Percentiles rank a stretch among this genome's conserved stretches.
Conservation (phyloP, 2,329 filamentous ascomycete genomes). For the Colletotrichum trifolii region DNA sequence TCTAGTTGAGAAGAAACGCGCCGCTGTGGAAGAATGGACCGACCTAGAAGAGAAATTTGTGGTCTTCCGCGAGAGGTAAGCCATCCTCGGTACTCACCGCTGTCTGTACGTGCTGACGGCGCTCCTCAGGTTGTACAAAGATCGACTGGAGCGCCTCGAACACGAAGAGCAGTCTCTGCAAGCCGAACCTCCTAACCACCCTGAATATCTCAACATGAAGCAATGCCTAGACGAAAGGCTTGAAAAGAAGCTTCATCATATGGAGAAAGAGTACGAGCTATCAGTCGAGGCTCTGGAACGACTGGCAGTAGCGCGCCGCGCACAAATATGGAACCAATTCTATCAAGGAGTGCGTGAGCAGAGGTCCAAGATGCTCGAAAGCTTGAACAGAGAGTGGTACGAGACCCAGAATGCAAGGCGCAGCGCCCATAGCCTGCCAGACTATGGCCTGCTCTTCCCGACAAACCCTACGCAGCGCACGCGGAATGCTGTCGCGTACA, state of each 20-base stretch:
- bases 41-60: slow-evolving; percentile 90
- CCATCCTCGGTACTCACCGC: not conserved
- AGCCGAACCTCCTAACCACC: slow-evolving; percentile 77
- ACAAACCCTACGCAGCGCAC: slow-evolving; percentile 81
- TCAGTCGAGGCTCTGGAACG: slow-evolving; percentile 78
- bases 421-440: slow-evolving; percentile 81
- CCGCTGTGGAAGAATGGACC: slow-evolving; percentile 81
- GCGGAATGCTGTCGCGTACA: slow-evolving; percentile 89
- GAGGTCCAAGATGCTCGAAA: slow-evolving; percentile 81
- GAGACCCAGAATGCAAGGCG: slow-evolving; percentile 91
- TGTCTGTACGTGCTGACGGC: slow-evolving; percentile 33
- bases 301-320: slow-evolving; percentile 82
- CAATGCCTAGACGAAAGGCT: slow-evolving; percentile 85
- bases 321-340: slow-evolving; percentile 90
- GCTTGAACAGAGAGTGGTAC: slow-evolving; percentile 90
- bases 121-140: slow-evolving; percentile 79
- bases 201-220: slow-evolving; percentile 91
- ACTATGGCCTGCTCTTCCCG: slow-evolving; percentile 85
- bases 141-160: slow-evolving; percentile 85
- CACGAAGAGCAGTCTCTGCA: slow-evolving; percentile 72
- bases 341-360: slow-evolving; percentile 87
- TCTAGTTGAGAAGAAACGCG: slow-evolving; percentile 80
- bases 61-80: slow-evolving; percentile 81
- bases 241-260: slow-evolving; percentile 81
- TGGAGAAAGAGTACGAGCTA: slow-evolving; percentile 78